Conservation (phyloP, 805 yeast species). For the Hagleromyces aurorensis region DNA sequence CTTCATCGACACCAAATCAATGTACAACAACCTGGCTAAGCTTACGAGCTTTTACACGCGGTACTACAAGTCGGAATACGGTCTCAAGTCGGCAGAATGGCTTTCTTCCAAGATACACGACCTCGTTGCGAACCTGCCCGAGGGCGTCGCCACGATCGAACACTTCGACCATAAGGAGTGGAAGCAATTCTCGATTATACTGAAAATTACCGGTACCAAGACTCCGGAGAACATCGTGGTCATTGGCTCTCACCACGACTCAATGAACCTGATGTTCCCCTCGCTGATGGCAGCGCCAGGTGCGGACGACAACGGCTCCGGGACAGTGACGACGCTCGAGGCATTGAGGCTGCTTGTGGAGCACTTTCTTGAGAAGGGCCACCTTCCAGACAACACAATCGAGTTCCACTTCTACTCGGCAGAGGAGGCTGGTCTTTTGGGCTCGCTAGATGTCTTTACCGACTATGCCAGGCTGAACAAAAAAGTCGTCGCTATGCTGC, state of each 20-base stretch:
- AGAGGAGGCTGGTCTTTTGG: slow-evolving; percentile 87
- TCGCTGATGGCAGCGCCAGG: slow-evolving; percentile 72
- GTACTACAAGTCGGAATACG: slow-evolving; percentile 66
- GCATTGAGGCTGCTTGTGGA: slow-evolving; percentile 55
- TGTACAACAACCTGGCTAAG: slow-evolving; percentile 47
- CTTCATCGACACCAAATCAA: slow-evolving; percentile 38
- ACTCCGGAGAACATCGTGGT: slow-evolving; percentile 45
- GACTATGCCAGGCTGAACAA: slow-evolving; percentile 37
- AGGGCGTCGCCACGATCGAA: slow-evolving; percentile 36
- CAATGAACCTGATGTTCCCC: slow-evolving; percentile 69
- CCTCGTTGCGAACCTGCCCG: slow-evolving; percentile 19
- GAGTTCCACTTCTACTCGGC: slow-evolving; percentile 95
- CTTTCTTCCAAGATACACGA: slow-evolving; percentile 40
- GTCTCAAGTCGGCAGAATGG: slow-evolving; percentile 67
- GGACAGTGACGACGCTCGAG: slow-evolving; percentile 72
- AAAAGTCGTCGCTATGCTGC: slow-evolving; percentile 73
- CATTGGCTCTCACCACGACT: slow-evolving; percentile 87
- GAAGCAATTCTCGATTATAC: slow-evolving; percentile 72
- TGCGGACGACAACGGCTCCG: slow-evolving; percentile 92
- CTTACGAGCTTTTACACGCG: slow-evolving; percentile 69
- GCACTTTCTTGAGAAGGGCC: slow-evolving; percentile 20
- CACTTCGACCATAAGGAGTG: slow-evolving; percentile 59
- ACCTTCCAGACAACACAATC: slow-evolving; percentile 59
- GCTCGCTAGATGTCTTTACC: slow-evolving; percentile 71
- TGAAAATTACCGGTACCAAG: slow-evolving; percentile 46